Evolutionary conservation across 108 stramenopile species (phyloP), one percentile per base, ranked within the genome.

Genomic region (Cyclotella distinguenda): DNA sequence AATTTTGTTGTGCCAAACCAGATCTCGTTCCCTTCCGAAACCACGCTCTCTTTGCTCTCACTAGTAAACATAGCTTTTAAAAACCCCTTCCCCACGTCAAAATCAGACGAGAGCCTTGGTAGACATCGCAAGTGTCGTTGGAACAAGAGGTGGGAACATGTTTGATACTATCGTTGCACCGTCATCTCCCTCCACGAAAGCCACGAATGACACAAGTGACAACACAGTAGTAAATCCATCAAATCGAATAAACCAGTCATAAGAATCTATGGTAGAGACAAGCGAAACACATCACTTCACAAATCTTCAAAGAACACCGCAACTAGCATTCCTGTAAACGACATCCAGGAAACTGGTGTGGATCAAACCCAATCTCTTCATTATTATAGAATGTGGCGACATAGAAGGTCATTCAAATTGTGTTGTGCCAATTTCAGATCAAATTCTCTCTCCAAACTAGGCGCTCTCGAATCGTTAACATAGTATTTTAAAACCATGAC

Each of bases 291-390:
- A 4, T 13, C n/a, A 30, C 27, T 6, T 33, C 1, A 30, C 23
- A n/a, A 48, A 33, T 54, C 1, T 35, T 31, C 63, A 25, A 46
- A 38, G 62, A 55, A 69, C 63, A 22, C 52, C 77, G 23, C 80
- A 82, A 25, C 77, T 98, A 36, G 95, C 95, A 7, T 86, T 98
- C 28, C 86, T 98, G 6, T 96, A 95, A 7, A 96, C 96, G 10
- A 95, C 94, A 56, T 98, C 95, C 67, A 82, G 88, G 33, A 98
- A 97, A 82, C 79, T 98, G 33, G 91, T 98, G 5, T 98, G 96
- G 96, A 87, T 98, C 34, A 96, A 95, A 82, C 94, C 95, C 4
- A 94, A 94, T 44, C 95, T 97, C 70, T 97, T 74, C 78, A 83
- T 98, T 1, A 93, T 98, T 23, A 91, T 94, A 1, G 70, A 85